phyloP scores from a whole-genome alignment of 2,329 filamentous ascomycete genomes.

The Penicillium sp. region DNA sequence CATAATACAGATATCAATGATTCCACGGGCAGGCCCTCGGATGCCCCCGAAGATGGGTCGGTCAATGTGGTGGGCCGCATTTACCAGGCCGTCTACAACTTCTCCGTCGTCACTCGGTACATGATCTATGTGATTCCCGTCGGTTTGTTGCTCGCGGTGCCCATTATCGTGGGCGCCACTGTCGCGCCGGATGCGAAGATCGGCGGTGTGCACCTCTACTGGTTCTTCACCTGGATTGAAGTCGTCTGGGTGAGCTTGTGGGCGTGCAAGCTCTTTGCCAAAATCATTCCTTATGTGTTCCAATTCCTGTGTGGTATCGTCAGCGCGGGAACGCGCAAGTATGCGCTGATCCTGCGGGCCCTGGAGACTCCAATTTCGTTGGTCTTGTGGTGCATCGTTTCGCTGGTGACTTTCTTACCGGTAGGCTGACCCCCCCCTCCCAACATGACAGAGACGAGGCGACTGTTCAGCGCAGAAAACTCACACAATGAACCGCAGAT shows the following conservation, averaged over 20 bases:
- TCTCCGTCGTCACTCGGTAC: constrained; percentile 58
- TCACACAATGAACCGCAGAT: neutral
- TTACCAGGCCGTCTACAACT: constrained; percentile 57
- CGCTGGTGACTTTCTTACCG: constrained; percentile 55
- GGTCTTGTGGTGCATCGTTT: constrained; percentile 55
- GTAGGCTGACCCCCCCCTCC: constrained; percentile 25
- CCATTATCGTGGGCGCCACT: constrained; percentile 57
- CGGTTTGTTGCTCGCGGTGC: constrained; percentile 53
- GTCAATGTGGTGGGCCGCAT: constrained; percentile 55
- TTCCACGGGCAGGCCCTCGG: constrained; percentile 27
- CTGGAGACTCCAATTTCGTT: constrained; percentile 57
- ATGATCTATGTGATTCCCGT: constrained; percentile 57
- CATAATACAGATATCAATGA: constrained; percentile 24
- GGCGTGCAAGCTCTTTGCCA: constrained; percentile 55
- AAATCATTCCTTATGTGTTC: constrained; percentile 55
- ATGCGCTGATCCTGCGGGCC: constrained; percentile 52
- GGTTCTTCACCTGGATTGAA: constrained; percentile 62
- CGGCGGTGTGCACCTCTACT: constrained; percentile 51
- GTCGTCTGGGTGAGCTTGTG: constrained; percentile 60
- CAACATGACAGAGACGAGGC: neutral
- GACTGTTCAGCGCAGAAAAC: neutral
- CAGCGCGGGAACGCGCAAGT: constrained; percentile 59
- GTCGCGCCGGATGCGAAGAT: constrained; percentile 44
- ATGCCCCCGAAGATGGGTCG: constrained; percentile 47
- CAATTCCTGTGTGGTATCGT: constrained; percentile 58